Percentiles rank a stretch among this genome's conserved stretches.
phyloP scores from a whole-genome alignment of 805 yeast genomes.

The Myxozyma geophila region DNA sequence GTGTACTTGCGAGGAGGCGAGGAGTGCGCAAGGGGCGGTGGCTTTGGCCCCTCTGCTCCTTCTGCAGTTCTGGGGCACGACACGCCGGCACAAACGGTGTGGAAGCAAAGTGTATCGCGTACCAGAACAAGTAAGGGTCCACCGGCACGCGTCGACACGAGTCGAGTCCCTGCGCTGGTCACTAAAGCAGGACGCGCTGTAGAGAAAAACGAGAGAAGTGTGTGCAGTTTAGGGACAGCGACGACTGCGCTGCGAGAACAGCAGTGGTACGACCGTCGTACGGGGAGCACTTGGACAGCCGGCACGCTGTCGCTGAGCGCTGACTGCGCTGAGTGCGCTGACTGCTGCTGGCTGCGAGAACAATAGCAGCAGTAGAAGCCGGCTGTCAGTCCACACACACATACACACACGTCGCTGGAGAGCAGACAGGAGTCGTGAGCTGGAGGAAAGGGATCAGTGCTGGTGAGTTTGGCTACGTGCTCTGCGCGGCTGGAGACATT shows the following conservation, averaged over 20 bases:
- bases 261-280: not conserved
- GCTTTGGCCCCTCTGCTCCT: too few species aligned
- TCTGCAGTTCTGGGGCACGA: not conserved
- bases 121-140: not conserved
- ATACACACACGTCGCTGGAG: too few species aligned
- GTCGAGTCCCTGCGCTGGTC: not conserved
- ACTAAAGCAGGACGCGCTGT: too few species aligned
- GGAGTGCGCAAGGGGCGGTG: too few species aligned
- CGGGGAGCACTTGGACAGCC: not conserved
- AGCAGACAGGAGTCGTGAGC: not conserved
- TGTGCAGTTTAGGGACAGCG: not conserved
- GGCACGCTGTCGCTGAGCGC: not conserved
- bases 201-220: too few species aligned
- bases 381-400: too few species aligned
- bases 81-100: not conserved
- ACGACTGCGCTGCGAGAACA: not conserved
- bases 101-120: not conserved
- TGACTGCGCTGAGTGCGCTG: too few species aligned
- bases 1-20: too few species aligned
- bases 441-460: not conserved
- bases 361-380: too few species aligned
- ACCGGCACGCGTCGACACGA: not conserved
- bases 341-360: too few species aligned
- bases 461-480: not conserved
- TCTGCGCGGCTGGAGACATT: constrained; percentile 6